These are phyloP conservation scores for Bacterosira constricta DNA, from an alignment of 108 stramenopile species.

Conservation along the genomic window DNA sequence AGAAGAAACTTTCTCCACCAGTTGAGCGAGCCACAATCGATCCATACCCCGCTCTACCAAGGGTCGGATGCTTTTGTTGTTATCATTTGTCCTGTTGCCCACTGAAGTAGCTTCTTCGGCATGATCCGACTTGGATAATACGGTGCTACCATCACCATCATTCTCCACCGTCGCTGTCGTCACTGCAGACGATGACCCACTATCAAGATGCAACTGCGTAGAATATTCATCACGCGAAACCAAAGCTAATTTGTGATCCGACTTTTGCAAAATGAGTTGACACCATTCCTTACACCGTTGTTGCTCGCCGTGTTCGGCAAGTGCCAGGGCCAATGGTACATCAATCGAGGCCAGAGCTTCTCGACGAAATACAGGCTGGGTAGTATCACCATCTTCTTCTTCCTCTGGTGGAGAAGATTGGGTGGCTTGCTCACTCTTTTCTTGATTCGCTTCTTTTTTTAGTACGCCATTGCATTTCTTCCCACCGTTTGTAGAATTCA, in stretches of 20 bases:
- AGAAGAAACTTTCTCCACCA: neutral
- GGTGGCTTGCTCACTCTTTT: no score
- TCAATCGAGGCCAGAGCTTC: slow-evolving; percentile 7
- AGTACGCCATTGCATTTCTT: no score
- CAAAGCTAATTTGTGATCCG: slow-evolving; percentile 53
- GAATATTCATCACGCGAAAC: slow-evolving; percentile 33
- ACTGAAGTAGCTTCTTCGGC: neutral
- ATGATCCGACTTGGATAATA: neutral
- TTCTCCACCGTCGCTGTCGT: neutral
- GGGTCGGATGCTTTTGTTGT: neutral
- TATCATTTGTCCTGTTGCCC: no score
- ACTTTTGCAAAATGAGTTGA: slow-evolving; percentile 41
- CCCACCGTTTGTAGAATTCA: no score
- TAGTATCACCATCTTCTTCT: slow-evolving; percentile 1
- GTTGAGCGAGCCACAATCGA: slow-evolving; percentile 29
- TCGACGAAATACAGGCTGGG: neutral
- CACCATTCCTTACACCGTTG: slow-evolving; percentile 57
- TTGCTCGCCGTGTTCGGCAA: slow-evolving; percentile 64
- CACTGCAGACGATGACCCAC: neutral
- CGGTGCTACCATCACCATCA: no score
- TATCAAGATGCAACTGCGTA: neutral
- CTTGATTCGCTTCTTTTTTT: no score
- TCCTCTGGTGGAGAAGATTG: no score
- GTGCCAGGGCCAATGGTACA: slow-evolving; percentile 43
- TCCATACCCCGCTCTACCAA: slow-evolving; percentile 19